These are phyloP conservation scores for Puccinia horiana DNA, from an alignment of 1,284 basidiomycete genomes.

Conservation along the genomic window DNA sequence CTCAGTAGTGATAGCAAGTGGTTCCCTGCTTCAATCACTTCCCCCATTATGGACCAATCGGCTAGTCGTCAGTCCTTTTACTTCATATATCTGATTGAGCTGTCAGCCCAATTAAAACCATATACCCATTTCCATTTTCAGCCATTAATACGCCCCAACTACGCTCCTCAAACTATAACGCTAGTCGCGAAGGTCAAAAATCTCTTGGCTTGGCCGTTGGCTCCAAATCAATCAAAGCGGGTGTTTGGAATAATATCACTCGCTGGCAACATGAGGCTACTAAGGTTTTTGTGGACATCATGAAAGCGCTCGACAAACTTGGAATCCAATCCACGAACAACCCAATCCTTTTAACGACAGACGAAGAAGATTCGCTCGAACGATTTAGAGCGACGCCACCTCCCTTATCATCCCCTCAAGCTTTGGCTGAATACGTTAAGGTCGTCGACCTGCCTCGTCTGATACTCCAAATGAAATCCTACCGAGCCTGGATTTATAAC, in stretches of 20 bases:
- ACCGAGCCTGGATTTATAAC: constrained; percentile 57
- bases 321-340: constrained; percentile 45
- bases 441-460: constrained; percentile 57
- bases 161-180: constrained; percentile 41
- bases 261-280: constrained; percentile 57
- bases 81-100: constrained; percentile 46
- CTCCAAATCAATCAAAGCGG: constrained; percentile 49
- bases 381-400: background rate
- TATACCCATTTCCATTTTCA: constrained; percentile 49
- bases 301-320: constrained; percentile 51
- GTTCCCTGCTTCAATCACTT: constrained; percentile 48
- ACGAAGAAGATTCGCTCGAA: constrained; percentile 8
- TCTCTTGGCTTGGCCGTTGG: background rate
- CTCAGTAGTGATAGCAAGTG: background rate
- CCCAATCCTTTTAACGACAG: background rate
- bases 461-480: constrained; percentile 57
- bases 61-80: constrained; percentile 36
- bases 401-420: constrained; percentile 12
- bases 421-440: constrained; percentile 51
- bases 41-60: constrained; percentile 51
- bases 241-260: constrained; percentile 57
- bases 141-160: constrained; percentile 50
- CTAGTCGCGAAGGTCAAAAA: constrained; percentile 51
- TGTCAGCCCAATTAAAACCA: constrained; percentile 20
- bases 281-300: constrained; percentile 58